Base-by-base conservation (phyloP, 1,284 basidiomycete species). In the Ganoderma boninense region DNA sequence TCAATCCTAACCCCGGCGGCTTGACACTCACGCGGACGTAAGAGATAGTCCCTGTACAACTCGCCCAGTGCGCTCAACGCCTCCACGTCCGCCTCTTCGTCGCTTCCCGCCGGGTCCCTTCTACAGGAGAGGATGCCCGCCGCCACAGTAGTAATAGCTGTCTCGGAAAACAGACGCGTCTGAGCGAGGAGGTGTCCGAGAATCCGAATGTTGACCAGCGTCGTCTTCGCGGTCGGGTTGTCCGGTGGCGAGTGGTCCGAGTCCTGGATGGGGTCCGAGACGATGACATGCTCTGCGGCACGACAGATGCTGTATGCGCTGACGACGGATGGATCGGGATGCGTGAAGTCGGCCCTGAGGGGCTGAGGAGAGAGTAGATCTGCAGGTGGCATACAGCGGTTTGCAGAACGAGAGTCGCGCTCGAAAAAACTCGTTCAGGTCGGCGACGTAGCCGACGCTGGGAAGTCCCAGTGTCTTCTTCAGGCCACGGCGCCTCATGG, bases 1-100 rank as follows among this genome's bases (percentile, higher is more conserved):
- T 20, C 29, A 11, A 56, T 3, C 35, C 4, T 2, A 13, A 4
- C 7, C 4, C 6, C 11, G 18, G 32, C 20, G 7, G 18, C 18
- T 59, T n/a, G 57, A 38, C 57, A 59, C 57, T 59, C 57, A 59
- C 57, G 23, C 20, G 57, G 35, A 59, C 35, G 18, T 18, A 59
- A 3, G 35, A 59, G 10, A 20, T 13, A n/a, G 35, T 59, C 11
- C 7, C 10, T 35, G 57, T 59, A 40, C 4, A 38, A 35, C 57
- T 59, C 32, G 35, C 57, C 57, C 57, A 59, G n/a, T 10, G 38
- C 11, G 7, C n/a, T 40, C 35, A 38, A 59, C 35, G 5, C 57
- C 57, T 59, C 35, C 20, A 40, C n/a, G 13, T 38, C 20, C 10
- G 16, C 35, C n/a, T n/a, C n/a, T 40, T n/a, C 57, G 57, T 40